These are phyloP conservation scores for Xylaria intraflava DNA, from an alignment of 495 filamentous ascomycete genomes.

Conservation along the genomic window DNA sequence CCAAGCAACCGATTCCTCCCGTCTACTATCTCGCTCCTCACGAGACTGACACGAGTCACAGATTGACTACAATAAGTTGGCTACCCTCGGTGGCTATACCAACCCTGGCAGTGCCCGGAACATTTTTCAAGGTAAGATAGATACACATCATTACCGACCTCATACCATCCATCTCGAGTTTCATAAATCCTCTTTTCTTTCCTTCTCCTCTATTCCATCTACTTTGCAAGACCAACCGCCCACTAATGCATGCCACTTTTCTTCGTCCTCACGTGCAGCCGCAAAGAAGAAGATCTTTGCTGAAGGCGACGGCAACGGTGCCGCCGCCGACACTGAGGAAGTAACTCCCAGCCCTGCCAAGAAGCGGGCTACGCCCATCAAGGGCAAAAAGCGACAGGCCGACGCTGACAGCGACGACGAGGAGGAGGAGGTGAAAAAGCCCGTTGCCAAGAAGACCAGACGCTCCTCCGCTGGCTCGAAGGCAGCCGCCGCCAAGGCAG, in stretches of 20 bases:
- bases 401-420: background rate
- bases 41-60: conserved; percentile 16
- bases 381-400: background rate
- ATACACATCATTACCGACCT: background rate
- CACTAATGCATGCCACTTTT: background rate
- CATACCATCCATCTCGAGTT: too few relatives aligned
- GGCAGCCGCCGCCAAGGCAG: conserved; percentile 6
- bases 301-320: conserved; percentile 1
- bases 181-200: too few relatives aligned
- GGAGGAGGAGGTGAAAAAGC: background rate
- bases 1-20: too few relatives aligned
- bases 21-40: too few relatives aligned
- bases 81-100: conserved; percentile 15
- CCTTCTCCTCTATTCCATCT: too few relatives aligned
- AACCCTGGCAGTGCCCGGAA: conserved; percentile 13
- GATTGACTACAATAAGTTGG: conserved; percentile 18
- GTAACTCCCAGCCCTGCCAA: conserved; percentile 6
- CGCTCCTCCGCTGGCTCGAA: conserved; percentile 12
- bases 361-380: conserved; percentile 7
- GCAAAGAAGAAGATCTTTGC: conserved; percentile 13
- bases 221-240: background rate
- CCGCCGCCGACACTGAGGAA: background rate
- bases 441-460: conserved; percentile 7
- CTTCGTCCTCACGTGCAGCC: background rate
- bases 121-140: conserved; percentile 11